A percentile compares a stretch with the other conserved stretches of the same genome.
Evolutionary conservation across 768 basidiomycete species (phyloP).

Genomic region (Mycena maculata): DNA sequence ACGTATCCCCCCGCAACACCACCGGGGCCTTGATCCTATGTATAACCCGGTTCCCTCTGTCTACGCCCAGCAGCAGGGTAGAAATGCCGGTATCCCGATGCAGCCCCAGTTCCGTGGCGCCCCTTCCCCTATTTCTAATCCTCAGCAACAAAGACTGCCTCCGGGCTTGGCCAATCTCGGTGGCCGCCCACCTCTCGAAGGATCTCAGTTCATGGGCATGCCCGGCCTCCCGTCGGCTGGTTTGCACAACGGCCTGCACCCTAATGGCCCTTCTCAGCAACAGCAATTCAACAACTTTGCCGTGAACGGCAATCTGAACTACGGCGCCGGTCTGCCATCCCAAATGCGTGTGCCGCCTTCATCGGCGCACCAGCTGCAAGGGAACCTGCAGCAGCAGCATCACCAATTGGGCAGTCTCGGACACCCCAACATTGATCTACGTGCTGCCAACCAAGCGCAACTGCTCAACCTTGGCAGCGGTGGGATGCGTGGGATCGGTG

Average conservation of each 20-base stretch:
- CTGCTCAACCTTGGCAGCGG: constrained; percentile 62
- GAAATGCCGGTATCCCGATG: constrained; percentile 64
- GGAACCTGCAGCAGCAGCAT: constrained; percentile 56
- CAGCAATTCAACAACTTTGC: constrained; percentile 66
- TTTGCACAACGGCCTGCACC: constrained; percentile 59
- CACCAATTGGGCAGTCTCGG: constrained; percentile 65
- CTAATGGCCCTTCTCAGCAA: constrained; percentile 57
- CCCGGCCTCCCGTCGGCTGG: constrained; percentile 56
- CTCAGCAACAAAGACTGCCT: constrained; percentile 72
- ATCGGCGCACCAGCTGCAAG: constrained; percentile 61
- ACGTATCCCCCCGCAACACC: constrained; percentile 62
- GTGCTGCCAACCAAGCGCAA: constrained; percentile 62
- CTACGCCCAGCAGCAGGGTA: constrained; percentile 66
- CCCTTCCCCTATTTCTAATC: constrained; percentile 68
- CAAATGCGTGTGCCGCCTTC: constrained; percentile 67
- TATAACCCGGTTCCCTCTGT: constrained; percentile 63
- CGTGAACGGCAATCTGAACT: constrained; percentile 56
- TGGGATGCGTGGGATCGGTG: constrained; percentile 56
- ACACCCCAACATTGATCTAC: constrained; percentile 68
- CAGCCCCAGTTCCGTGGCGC: constrained; percentile 77
- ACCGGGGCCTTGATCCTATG: constrained; percentile 66
- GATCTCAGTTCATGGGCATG: constrained; percentile 71
- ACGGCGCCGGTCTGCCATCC: constrained; percentile 51
- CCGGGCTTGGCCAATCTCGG: constrained; percentile 87
- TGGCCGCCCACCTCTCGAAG: constrained; percentile 84